phyloP scores from a whole-genome alignment of 1,284 basidiomycete genomes.

The Peniophora sp. region DNA sequence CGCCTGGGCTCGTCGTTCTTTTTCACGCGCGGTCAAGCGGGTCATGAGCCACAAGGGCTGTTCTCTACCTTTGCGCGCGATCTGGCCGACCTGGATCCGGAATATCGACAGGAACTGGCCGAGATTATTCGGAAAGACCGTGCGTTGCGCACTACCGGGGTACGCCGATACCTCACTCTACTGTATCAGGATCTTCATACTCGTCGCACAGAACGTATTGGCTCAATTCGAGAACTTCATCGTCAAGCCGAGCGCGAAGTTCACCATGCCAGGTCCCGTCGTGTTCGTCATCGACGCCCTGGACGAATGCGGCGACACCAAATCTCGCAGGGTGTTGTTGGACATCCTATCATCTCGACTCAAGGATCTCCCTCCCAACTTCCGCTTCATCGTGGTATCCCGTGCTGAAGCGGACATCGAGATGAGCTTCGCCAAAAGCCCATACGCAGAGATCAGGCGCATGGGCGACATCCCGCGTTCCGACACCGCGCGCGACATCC shows the following conservation, averaged over 20 bases:
- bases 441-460: not conserved
- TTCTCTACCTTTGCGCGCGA: slow-evolving; percentile 14
- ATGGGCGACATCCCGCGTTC: slow-evolving; percentile 1
- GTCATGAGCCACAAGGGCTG: slow-evolving; percentile 5
- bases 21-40: slow-evolving; percentile 10
- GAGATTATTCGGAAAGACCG: not conserved
- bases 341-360: not conserved
- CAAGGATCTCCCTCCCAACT: slow-evolving; percentile 5
- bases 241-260: slow-evolving; percentile 4
- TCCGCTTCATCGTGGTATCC: slow-evolving; percentile 10
- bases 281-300: slow-evolving; percentile 15
- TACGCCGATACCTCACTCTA: no score
- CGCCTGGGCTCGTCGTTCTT: slow-evolving; percentile 21
- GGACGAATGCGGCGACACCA: slow-evolving; percentile 10
- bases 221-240: slow-evolving; percentile 13
- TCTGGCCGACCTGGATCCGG: slow-evolving; percentile 2
- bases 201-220: not conserved
- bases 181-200: no score
- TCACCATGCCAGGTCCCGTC: slow-evolving; percentile 9
- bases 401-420: slow-evolving; percentile 8
- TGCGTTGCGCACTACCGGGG: not conserved
- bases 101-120: not conserved
- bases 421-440: not conserved
- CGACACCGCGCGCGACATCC: slow-evolving; percentile 2
- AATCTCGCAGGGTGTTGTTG: not conserved